Base-by-base conservation (phyloP, 1,139 yeast species). In the Protomyces pachydermus region DNA sequence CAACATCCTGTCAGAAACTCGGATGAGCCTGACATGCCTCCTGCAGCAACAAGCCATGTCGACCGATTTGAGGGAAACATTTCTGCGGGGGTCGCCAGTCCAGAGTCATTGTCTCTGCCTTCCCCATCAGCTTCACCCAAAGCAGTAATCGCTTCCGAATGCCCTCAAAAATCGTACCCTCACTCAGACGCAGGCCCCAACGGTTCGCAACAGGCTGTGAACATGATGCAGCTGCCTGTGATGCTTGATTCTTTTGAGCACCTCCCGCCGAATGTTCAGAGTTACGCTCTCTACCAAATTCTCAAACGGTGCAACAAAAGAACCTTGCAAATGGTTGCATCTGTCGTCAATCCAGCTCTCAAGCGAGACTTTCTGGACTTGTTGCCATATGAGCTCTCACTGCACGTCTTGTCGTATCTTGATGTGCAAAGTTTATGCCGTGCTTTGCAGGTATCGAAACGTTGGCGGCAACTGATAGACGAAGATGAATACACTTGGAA, bases 311-410 rank as follows among this genome's bases (percentile, higher is more conserved):
- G 88, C 63, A 84, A 86, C 70, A 80, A 97, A 65, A 76, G 83
- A 14, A 82, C 91, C 3, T 78, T 93, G 57, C 87, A 95, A 62
- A 81, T 88, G 42, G 76, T 93, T 64, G 81, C 84, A 46, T 82
- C 83, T 23, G 72, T 83, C 10, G 80, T 93, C 23, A 81, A 82
- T 58, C 78, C 79, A 45, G 82, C 86, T 20, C 80, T 93, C 71
- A 82, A 83, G 69, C 81, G 95, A 69, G 98, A 93, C 72, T 76
- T 93, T 54, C 74, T 93, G 14, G 75, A 84, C 25, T 78, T 81
- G 64, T 76, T 93, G 32, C 98, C 99, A 0, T 73, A 83, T 2
- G 98, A 93, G 72, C 79, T 93, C n/a, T 76, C 91, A 1, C 78
- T 82, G 70, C 81, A 84, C 61, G 84, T 93, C n/a, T 78, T 95